These are phyloP conservation scores for Backusella parvicylindrica DNA, from an alignment of 192 early-diverging fungal genomes.

Conservation along the genomic window DNA sequence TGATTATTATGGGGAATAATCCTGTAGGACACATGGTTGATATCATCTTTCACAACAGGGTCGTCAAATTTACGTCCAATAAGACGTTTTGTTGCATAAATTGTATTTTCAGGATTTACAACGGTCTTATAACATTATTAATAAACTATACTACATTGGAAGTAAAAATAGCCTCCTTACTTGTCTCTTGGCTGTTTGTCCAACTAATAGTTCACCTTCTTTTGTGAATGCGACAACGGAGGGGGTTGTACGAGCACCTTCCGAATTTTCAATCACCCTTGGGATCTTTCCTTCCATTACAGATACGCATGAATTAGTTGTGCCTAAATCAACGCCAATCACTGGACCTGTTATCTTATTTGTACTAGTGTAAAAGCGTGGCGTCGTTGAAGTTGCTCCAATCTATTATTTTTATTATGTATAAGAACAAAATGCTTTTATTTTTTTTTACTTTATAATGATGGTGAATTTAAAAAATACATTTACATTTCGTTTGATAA, in stretches of 20 bases:
- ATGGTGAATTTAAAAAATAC: background rate
- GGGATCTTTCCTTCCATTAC: slow-evolving; percentile 98
- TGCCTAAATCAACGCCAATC: slow-evolving; percentile 99
- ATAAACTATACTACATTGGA: background rate
- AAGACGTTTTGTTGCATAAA: slow-evolving; percentile 96
- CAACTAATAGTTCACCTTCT: slow-evolving; percentile 95
- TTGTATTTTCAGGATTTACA: slow-evolving; percentile 97
- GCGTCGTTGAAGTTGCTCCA: slow-evolving; percentile 13
- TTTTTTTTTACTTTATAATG: background rate
- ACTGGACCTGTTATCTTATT: slow-evolving; percentile 83
- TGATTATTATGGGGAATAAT: slow-evolving; percentile 94
- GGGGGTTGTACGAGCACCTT: slow-evolving; percentile 95
- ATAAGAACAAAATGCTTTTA: background rate
- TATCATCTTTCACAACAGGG: slow-evolving; percentile 84
- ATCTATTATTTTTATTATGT: background rate
- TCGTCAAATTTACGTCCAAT: slow-evolving; percentile 95
- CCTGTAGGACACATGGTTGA: slow-evolving; percentile 90
- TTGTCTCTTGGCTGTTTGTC: slow-evolving; percentile 97
- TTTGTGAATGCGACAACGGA: slow-evolving; percentile 96
- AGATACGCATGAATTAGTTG: slow-evolving; percentile 99
- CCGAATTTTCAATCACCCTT: slow-evolving; percentile 95
- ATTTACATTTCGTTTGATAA: background rate
- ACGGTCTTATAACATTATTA: slow-evolving; percentile 57
- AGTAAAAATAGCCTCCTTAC: slow-evolving; percentile 17
- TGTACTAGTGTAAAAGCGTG: slow-evolving; percentile 54